Evolutionary conservation across 2,329 filamentous ascomycete species (phyloP), one percentile per base, ranked within the genome.

Genomic region (Dothideomycetes sp.): DNA sequence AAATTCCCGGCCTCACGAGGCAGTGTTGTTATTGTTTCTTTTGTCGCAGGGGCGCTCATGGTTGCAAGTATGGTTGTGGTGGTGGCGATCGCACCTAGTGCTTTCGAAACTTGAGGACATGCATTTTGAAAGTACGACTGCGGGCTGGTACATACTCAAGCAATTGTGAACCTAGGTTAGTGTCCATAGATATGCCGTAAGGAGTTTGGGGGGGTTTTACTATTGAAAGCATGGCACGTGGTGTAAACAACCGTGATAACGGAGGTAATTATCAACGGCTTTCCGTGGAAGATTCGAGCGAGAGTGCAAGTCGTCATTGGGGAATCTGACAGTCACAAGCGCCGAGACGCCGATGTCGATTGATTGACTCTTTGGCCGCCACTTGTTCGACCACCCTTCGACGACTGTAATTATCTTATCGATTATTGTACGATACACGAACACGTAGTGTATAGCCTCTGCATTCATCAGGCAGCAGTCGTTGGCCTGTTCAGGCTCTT

Each of bases 1-100:
- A 87, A 87, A 59, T 88, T 88, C 52, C 83, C 84, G 0, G 82
- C 84, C 6, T 83, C 80, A 51, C 70, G 84, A 48, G 83, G 82
- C 4, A 85, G 82, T 16, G 76, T 91, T 31, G 65, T 85, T 33
- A 51, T 87, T 25, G 74, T 89, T 22, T 74, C 79, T 7, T 60
- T 75, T 13, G 71, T 87, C 31, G 76, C 82, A 2, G 70, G 64
- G 9, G 67, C 65, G 8, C 53, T 81, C 52, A 78, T 80, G 49
- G 57, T 79, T 33, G 63, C 70, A 42, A 73, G 73, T 53, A 56
- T 81, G 49, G 69, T 75, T 10, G 73, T 80, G 3, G 73, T 81
- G 29, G 50, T 80, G 47, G 69, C 66, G 2, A 64, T 79, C 47
- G 69, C 70, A 16, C 69, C 71, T 4, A 49, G 51, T 28, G 61